Evolutionary conservation across 2,329 filamentous ascomycete genomes (phyloP).

Genomic region (Hymenoscyphus linearis): DNA sequence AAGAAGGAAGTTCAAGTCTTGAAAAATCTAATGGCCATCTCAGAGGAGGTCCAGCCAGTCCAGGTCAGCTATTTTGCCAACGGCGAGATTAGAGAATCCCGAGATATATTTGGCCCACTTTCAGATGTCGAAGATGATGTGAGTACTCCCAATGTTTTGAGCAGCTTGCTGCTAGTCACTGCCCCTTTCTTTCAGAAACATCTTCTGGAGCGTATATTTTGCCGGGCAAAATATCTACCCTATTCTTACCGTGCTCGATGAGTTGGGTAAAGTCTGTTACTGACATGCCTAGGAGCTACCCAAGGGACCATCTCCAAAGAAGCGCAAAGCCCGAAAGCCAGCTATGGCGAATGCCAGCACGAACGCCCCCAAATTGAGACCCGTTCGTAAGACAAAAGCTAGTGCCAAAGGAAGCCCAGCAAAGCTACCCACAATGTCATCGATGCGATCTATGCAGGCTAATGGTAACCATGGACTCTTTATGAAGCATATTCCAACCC

Average conservation of each 20-base stretch:
- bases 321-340: constrained; percentile 25
- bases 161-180: background rate
- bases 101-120: constrained; percentile 53
- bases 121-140: constrained; percentile 43
- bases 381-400: constrained; percentile 13
- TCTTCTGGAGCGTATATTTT: background rate
- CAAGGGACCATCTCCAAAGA: constrained; percentile 25
- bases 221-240: background rate
- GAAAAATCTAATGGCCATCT: constrained; percentile 58
- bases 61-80: constrained; percentile 59
- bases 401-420: constrained; percentile 12
- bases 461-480: constrained; percentile 1
- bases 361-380: constrained; percentile 25
- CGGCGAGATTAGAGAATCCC: constrained; percentile 45
- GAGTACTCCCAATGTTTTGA: background rate
- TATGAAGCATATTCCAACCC: constrained; percentile 13
- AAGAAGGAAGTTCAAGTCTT: constrained; percentile 71
- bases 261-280: background rate
- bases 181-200: background rate
- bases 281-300: background rate
- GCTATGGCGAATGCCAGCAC: constrained; percentile 20
- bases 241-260: background rate
- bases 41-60: constrained; percentile 55
- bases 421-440: constrained; percentile 10
- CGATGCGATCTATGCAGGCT: constrained; percentile 5